Base-by-base conservation (phyloP, 176 grass and related monocot species). In the Secale cereale region DNA sequence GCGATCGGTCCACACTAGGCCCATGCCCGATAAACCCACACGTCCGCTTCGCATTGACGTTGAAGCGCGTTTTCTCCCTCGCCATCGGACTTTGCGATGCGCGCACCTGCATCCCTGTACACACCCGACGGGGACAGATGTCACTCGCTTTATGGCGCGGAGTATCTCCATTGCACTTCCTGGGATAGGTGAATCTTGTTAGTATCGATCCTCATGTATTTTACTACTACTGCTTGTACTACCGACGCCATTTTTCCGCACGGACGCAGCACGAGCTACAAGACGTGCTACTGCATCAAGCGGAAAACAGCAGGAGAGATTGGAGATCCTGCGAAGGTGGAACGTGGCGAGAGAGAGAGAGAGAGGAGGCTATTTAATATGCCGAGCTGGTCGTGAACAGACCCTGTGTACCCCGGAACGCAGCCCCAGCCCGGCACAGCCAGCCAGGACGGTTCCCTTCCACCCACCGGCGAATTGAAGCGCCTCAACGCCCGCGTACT, bases 351-450 rank as follows among this genome's bases (percentile, higher is more conserved):
- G 16, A 23, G 35, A 77, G 22, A 39, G 74, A 67, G 16, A 23
- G 35, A 77, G 22, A 39, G 76, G 87, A 86, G 79, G 88, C 83
- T 11, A 86, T 82, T 90, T 2, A 86, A 82, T 86, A 28, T 22
- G 79, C 17, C 32, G 4, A 72, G 56, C 83, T 90, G 74, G 79
- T 82, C 19, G 68, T 4, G 73, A 86, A 17, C 78, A 29, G 78
- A 77, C 69, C 15, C 71, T 30, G 41, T 50, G 71, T 8, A 32
- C 3, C 8, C 16, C 8, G 5, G 35, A 40, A 40, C 35, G 59
- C 59, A 60, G 76, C 81, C 23, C 50, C 23, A 63, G 56, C 22
- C 17, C 5, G 13, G 65, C 13, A 76, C 45, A 17, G 57, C 57
- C 36, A 66, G 87, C 43, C 45, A 56, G 46, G 82, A 85, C 60